Percentiles rank a stretch among this genome's conserved stretches.
phyloP scores from a whole-genome alignment of 2,329 filamentous ascomycete species.

The Neocatenulostroma microsporum region DNA sequence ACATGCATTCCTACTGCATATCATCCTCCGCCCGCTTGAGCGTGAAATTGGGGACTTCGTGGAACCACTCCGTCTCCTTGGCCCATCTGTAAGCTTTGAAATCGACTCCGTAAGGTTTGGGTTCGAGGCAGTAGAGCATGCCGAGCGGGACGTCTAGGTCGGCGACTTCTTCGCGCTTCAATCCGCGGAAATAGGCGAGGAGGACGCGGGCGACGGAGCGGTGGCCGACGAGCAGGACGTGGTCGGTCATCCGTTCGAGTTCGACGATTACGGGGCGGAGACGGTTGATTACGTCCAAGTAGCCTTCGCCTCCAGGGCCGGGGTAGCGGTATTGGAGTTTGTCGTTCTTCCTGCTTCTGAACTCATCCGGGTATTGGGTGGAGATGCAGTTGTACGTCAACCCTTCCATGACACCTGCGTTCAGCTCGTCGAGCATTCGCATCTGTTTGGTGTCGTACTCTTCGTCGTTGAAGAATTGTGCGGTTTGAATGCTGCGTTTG shows the following conservation, averaged over 20 bases:
- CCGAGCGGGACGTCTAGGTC: conserved; percentile 90
- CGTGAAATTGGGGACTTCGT: conserved; percentile 76
- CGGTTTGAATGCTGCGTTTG: conserved; percentile 78
- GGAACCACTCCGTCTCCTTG: conserved; percentile 67
- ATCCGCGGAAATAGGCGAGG: conserved; percentile 92
- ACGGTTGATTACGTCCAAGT: conserved; percentile 93
- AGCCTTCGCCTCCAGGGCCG: conserved; percentile 89
- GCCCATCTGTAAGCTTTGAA: conserved; percentile 95
- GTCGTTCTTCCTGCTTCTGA: conserved; percentile 66
- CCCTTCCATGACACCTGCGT: conserved; percentile 86
- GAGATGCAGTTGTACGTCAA: conserved; percentile 91
- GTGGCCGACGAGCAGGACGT: conserved; percentile 85
- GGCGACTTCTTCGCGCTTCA: conserved; percentile 84
- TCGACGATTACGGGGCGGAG: conserved; percentile 93
- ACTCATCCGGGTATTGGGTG: conserved; percentile 71
- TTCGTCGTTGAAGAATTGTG: conserved; percentile 86
- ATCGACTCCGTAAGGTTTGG: conserved; percentile 94
- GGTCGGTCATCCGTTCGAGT: conserved; percentile 93
- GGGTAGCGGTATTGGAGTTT: conserved; percentile 97
- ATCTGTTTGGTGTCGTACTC: conserved; percentile 88
- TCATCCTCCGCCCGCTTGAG: conserved; percentile 50
- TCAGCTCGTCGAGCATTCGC: conserved; percentile 72
- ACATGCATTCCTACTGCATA: conserved; percentile 21
- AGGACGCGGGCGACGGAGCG: conserved; percentile 86
- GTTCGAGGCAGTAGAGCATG: conserved; percentile 89